A percentile compares a stretch with the other conserved stretches of the same genome.
Evolutionary conservation across 2,329 filamentous ascomycete species (phyloP).

Genomic region (Neocatenulostroma microsporum): DNA sequence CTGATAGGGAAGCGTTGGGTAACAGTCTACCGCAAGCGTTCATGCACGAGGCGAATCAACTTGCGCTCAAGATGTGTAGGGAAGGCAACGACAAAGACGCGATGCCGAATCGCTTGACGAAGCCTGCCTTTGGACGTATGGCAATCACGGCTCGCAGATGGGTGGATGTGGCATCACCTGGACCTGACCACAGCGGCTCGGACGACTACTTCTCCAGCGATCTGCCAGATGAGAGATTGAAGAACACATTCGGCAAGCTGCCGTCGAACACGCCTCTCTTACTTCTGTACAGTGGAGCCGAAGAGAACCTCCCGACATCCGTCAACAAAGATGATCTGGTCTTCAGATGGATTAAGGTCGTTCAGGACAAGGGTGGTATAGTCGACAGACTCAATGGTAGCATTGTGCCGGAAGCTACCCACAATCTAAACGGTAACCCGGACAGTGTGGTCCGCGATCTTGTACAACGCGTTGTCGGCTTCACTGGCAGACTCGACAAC

Average conservation of each 20-base stretch:
- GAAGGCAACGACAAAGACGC: conserved; percentile 48
- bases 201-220: conserved; percentile 89
- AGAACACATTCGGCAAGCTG: conserved; percentile 58
- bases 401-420: conserved; percentile 43
- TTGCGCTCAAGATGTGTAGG: conserved; percentile 49
- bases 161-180: conserved; percentile 50
- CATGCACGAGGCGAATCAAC: conserved; percentile 33
- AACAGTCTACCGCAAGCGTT: conserved; percentile 38
- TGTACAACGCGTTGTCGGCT: conserved; percentile 44
- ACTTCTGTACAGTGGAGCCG: conserved; percentile 57
- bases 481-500: conserved; percentile 32
- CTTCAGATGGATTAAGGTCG: conserved; percentile 46
- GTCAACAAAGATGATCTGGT: conserved; percentile 55
- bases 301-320: conserved; percentile 55
- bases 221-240: conserved; percentile 51
- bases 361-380: conserved; percentile 36
- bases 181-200: conserved; percentile 53
- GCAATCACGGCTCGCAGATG: conserved; percentile 53
- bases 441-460: conserved; percentile 43
- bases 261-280: conserved; percentile 47
- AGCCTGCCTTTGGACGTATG: conserved; percentile 23
- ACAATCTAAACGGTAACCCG: conserved; percentile 44
- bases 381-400: conserved; percentile 45
- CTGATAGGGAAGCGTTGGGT: conserved; percentile 61
- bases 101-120: conserved; percentile 38